phyloP scores from a whole-genome alignment of 2,329 filamentous ascomycete species.

The Lasiodiplodia sp. region DNA sequence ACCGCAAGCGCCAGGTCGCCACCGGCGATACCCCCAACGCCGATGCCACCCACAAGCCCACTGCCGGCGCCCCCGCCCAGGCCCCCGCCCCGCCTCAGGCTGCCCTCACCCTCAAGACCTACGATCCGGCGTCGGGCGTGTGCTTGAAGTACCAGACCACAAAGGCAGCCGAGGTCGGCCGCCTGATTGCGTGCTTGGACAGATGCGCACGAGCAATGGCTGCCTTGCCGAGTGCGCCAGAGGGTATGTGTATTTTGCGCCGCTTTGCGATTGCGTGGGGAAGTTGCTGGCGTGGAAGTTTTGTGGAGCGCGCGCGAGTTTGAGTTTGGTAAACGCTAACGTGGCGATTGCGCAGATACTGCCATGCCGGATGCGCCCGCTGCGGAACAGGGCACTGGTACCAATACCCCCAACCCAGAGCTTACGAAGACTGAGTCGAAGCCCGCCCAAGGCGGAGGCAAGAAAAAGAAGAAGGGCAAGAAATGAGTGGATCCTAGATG shows the following conservation, averaged over 20 bases:
- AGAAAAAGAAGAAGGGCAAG: slow-evolving; percentile 60
- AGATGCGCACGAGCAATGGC: slow-evolving; percentile 72
- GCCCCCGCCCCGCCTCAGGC: slow-evolving; percentile 60
- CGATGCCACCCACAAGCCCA: slow-evolving; percentile 40
- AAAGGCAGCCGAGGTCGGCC: slow-evolving; percentile 87
- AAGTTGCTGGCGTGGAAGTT: not conserved
- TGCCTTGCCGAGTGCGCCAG: slow-evolving; percentile 45
- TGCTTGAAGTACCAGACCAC: slow-evolving; percentile 90
- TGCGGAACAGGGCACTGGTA: slow-evolving; percentile 37
- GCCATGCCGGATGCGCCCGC: slow-evolving; percentile 44
- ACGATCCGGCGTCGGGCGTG: slow-evolving; percentile 80
- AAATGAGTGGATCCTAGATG: slow-evolving; percentile 46
- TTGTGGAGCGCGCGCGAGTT: not conserved
- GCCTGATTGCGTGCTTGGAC: slow-evolving; percentile 79
- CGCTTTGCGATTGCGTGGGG: not conserved
- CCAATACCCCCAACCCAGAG: slow-evolving; percentile 44
- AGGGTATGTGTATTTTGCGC: not conserved
- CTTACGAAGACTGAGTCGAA: slow-evolving; percentile 32
- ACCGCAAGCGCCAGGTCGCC: slow-evolving; percentile 35
- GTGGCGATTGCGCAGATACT: slow-evolving; percentile 36
- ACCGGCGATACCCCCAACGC: slow-evolving; percentile 30
- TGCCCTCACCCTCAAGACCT: slow-evolving; percentile 85
- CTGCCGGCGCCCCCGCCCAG: slow-evolving; percentile 34
- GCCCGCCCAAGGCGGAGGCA: slow-evolving; percentile 42
- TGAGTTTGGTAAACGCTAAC: not conserved